Conservation (phyloP, 140 eudicot species). For the Flaveria floridana region DNA sequence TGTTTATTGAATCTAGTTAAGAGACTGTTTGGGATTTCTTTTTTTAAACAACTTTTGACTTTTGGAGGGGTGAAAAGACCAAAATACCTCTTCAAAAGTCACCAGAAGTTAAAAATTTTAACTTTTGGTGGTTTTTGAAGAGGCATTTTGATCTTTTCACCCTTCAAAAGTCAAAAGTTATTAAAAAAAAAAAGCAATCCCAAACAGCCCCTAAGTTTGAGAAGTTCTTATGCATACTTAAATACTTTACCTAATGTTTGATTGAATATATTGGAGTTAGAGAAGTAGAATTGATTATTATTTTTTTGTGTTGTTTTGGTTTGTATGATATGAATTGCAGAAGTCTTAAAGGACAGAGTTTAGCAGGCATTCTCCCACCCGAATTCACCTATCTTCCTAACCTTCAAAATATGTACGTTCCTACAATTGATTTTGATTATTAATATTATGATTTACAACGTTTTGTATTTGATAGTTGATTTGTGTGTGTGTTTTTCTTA, state of each 20-base stretch:
- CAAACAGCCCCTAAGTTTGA: too few relatives aligned
- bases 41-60: too few relatives aligned
- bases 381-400: conserved; percentile 47
- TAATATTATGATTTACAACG: background rate
- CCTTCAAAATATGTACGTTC: conserved; percentile 48
- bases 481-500: conserved; percentile 11
- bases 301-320: conserved; percentile 1
- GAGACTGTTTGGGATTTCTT: too few relatives aligned
- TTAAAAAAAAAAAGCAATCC: too few relatives aligned
- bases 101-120: rapidly evolving
- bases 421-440: background rate
- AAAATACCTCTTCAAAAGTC: too few relatives aligned
- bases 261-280: too few relatives aligned
- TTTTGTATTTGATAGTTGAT: background rate
- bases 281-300: background rate
- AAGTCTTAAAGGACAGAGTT: conserved; percentile 51
- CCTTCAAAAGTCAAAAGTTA: too few relatives aligned
- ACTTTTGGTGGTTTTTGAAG: too few relatives aligned
- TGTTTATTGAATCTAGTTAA: background rate
- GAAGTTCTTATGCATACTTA: too few relatives aligned
- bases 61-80: too few relatives aligned
- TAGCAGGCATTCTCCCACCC: conserved; percentile 55
- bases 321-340: conserved; percentile 37
- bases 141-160: too few relatives aligned
- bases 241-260: background rate